Base-by-base conservation (phyloP, 2,329 filamentous ascomycete genomes). In the Microdochium trichocladiopsis region DNA sequence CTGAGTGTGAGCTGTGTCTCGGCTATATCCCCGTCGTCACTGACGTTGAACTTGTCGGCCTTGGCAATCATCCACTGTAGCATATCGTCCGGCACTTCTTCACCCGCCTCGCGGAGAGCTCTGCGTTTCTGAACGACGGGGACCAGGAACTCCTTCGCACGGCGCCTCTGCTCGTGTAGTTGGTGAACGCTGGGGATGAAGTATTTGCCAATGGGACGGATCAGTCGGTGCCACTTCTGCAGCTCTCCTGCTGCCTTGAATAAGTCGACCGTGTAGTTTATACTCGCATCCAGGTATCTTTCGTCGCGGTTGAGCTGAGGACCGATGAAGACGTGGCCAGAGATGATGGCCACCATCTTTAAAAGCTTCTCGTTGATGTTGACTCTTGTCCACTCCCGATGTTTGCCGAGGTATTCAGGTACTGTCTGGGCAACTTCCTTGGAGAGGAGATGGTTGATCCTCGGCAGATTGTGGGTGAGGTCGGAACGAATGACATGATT, bases 261-360 rank as follows among this genome's bases (percentile, higher is more conserved):
- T 3, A 76, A 52, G 22, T 74, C 69, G 16, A 73, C 51, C 8
- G 75, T 76, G 58, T 74, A 78, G 57, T 72, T 72, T 53, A 77
- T 75, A n/a, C 71, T 68, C 4, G 70, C 66, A 37, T 76, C 67
- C 2, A 78, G 59, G 57, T 77, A 78, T 24, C 67, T 63, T 37
- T 74, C 71, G 3, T 67, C 59, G 28, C 70, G 72, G 55, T 72
- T 74, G 1, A 77, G 66, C 50, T 76, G 73, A 1, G 71, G 61
- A 4, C 75, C 76, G 25, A 78, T 66, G 50, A 78, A 78, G 25
- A 78, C 61, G 11, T 72, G 66, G 2, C 75, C 75, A 0, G 73
- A 76, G 0, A 73, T 68, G 53, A 70, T 71, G 49, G 71, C 73
- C 1, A 79, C 70, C 37, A 78, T 69, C 18, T 72, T 70, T 2